phyloP scores from a whole-genome alignment of 2,329 filamentous ascomycete genomes.

The Scolecobasidium constrictum region DNA sequence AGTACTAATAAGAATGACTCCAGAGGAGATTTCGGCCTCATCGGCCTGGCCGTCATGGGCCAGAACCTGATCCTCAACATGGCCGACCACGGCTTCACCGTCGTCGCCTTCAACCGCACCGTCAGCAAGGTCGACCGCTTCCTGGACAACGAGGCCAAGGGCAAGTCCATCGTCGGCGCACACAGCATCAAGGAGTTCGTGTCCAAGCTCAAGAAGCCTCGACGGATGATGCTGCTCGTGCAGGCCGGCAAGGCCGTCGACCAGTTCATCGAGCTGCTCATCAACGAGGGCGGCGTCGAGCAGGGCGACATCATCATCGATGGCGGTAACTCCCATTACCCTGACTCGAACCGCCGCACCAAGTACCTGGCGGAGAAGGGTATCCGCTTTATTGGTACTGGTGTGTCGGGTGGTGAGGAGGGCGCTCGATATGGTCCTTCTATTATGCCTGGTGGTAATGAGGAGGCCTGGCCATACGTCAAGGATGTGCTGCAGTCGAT shows the following conservation, averaged over 20 bases:
- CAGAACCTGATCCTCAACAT: constrained; percentile 46
- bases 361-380: constrained; percentile 78
- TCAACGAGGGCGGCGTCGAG: constrained; percentile 60
- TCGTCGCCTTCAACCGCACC: constrained; percentile 97
- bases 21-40: constrained; percentile 42
- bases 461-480: constrained; percentile 95
- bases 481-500: constrained; percentile 99
- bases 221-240: constrained; percentile 96
- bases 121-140: constrained; percentile 46
- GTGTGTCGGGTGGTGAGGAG: constrained; percentile 98
- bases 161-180: constrained; percentile 91
- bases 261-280: constrained; percentile 93
- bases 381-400: constrained; percentile 89
- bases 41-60: constrained; percentile 31
- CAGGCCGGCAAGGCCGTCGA: constrained; percentile 97
- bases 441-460: constrained; percentile 97
- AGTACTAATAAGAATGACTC: constrained; percentile 18
- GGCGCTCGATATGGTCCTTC: constrained; percentile 95
- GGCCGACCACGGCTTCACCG: constrained; percentile 66
- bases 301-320: constrained; percentile 97
- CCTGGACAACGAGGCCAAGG: constrained; percentile 37
- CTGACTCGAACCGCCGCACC: constrained; percentile 95
- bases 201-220: constrained; percentile 91
- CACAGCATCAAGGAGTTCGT: constrained; percentile 91
- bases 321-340: constrained; percentile 98